Evolutionary conservation across 257 asterid genomes (phyloP).

Genomic region (Nicotiana noctiflora): DNA sequence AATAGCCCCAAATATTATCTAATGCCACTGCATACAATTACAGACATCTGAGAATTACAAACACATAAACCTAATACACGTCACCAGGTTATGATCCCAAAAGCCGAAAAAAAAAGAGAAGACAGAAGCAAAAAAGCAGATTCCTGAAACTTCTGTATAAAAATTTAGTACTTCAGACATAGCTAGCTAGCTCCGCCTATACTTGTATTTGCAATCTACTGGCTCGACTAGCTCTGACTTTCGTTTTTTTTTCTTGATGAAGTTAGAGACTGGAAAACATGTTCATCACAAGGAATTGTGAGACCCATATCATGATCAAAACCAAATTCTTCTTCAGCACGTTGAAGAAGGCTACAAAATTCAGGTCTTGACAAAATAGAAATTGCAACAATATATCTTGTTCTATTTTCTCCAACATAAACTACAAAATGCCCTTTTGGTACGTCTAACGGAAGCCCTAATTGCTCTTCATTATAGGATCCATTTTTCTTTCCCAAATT

Average conservation of each 20-base stretch:
- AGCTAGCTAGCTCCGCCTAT: background rate
- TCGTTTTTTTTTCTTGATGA: constrained; percentile 18
- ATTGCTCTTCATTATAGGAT: constrained; percentile 15
- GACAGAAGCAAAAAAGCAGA: background rate
- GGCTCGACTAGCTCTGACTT: too few relatives aligned
- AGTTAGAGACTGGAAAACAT: constrained; percentile 32
- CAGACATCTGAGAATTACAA: constrained; percentile 10
- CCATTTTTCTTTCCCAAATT: constrained; percentile 31
- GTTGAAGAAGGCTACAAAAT: constrained; percentile 32
- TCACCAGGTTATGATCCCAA: background rate
- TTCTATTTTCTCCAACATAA: constrained; percentile 45
- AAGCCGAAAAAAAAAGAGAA: background rate
- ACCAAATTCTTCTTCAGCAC: constrained; percentile 56
- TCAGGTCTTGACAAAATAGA: constrained; percentile 33
- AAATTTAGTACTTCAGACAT: background rate
- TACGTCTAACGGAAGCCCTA: constrained; percentile 45
- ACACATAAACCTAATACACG: background rate
- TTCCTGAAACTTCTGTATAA: constrained; percentile 2
- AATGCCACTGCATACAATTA: constrained; percentile 3
- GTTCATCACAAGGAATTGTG: constrained; percentile 47
- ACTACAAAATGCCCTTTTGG: constrained; percentile 57
- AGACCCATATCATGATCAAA: constrained; percentile 58
- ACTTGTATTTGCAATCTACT: background rate
- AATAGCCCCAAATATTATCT: background rate
- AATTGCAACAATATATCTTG: constrained; percentile 41